A percentile compares a stretch with the other conserved stretches of the same genome.
phyloP scores from a whole-genome alignment of 2,329 filamentous ascomycete species.

The Paracamarosporium sp. region DNA sequence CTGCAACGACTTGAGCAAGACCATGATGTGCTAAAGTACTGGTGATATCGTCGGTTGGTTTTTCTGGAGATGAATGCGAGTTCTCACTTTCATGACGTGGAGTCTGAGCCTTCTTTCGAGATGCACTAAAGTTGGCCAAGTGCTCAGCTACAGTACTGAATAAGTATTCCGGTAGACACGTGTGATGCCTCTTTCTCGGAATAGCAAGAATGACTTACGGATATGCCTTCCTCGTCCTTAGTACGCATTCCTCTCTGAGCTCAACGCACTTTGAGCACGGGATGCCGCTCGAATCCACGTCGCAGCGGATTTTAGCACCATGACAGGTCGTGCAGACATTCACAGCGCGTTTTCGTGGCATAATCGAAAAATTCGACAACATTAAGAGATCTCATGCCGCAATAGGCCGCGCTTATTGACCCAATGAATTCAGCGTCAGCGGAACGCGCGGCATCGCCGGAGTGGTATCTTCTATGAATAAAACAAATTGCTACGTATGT shows the following conservation, averaged over 20 bases:
- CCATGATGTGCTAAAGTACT: not conserved
- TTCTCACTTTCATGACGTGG: not conserved
- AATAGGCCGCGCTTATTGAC: not conserved
- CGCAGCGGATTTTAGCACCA: slow-evolving; percentile 16
- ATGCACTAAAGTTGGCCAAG: not conserved
- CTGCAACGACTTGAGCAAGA: slow-evolving; percentile 8
- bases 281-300: slow-evolving; percentile 6
- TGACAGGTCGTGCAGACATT: slow-evolving; percentile 18
- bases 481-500: not conserved
- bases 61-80: not conserved
- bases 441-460: not conserved
- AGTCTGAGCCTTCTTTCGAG: not conserved
- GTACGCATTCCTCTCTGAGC: slow-evolving; percentile 4
- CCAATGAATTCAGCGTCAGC: not conserved
- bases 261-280: slow-evolving; percentile 17
- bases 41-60: not conserved
- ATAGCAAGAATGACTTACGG: slow-evolving; percentile 3
- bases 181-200: not conserved
- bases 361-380: slow-evolving; percentile 13
- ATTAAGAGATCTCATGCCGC: not conserved
- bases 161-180: no score
- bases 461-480: not conserved
- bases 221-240: slow-evolving; percentile 16
- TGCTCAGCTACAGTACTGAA: not conserved
- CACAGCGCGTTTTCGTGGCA: slow-evolving; percentile 15